Conservation (phyloP, 2,329 filamentous ascomycete species). For the Botrytis aclada region DNA sequence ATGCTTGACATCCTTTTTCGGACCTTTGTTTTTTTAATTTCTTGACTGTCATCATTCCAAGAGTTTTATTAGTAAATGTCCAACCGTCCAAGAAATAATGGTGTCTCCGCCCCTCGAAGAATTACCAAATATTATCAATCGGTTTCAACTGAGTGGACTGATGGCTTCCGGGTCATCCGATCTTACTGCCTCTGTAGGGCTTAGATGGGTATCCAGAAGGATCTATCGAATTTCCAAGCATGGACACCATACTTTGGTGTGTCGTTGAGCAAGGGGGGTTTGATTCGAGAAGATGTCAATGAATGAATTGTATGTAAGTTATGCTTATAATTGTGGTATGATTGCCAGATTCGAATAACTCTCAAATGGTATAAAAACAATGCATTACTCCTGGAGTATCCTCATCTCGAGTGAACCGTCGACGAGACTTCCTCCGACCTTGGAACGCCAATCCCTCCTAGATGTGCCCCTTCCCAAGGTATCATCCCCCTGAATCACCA, state of each 20-base stretch:
- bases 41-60: constrained; percentile 6
- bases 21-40: neutral
- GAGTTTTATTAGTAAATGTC: neutral
- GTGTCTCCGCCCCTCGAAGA: neutral
- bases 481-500: neutral
- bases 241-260: neutral
- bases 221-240: neutral
- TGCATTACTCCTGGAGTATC: neutral
- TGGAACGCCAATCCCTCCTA: neutral
- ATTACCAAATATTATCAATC: constrained; percentile 3
- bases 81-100: neutral
- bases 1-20: neutral
- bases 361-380: constrained; percentile 1
- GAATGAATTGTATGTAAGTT: neutral
- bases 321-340: neutral
- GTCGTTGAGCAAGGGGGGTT: neutral
- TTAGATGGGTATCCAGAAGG: neutral
- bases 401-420: neutral
- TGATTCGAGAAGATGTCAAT: neutral
- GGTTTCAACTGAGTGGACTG: neutral
- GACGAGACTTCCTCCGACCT: neutral
- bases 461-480: no score
- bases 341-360: neutral
- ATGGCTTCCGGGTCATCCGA: neutral
- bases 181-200: neutral